phyloP scores from a whole-genome alignment of 1,284 basidiomycete species.

The Anthracocystis panici-leucophaei region DNA sequence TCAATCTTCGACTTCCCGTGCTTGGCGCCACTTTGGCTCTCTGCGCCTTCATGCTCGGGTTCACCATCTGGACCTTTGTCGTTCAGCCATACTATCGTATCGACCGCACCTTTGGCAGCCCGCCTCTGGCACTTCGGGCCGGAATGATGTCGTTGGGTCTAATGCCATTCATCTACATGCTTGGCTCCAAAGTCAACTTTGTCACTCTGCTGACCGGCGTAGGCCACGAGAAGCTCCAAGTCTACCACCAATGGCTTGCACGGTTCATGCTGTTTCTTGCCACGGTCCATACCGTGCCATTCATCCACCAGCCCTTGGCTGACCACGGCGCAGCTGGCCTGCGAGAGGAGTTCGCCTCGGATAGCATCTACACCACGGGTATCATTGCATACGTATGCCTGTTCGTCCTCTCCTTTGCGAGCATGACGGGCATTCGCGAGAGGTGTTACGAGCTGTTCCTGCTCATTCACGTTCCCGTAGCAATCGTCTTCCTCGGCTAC shows the following conservation, averaged over 20 bases:
- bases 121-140: slow-evolving; percentile 57
- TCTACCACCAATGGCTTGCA: slow-evolving; percentile 65
- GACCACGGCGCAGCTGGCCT: slow-evolving; percentile 50
- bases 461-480: slow-evolving; percentile 56
- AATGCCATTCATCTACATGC: slow-evolving; percentile 62
- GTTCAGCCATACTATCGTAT: slow-evolving; percentile 59
- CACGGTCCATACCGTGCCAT: slow-evolving; percentile 61
- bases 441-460: slow-evolving; percentile 66
- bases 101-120: slow-evolving; percentile 49
- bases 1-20: slow-evolving; percentile 46
- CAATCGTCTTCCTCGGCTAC: slow-evolving; percentile 56
- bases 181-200: slow-evolving; percentile 62
- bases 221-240: slow-evolving; percentile 59
- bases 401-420: slow-evolving; percentile 55
- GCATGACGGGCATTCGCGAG: slow-evolving; percentile 52
- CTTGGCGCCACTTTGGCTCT: slow-evolving; percentile 44
- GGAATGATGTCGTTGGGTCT: slow-evolving; percentile 62
- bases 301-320: slow-evolving; percentile 55
- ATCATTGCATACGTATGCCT: slow-evolving; percentile 55
- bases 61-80: slow-evolving; percentile 52
- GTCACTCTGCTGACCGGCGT: slow-evolving; percentile 60
- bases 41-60: slow-evolving; percentile 44
- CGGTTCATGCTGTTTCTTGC: slow-evolving; percentile 61
- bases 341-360: slow-evolving; percentile 42
- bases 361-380: slow-evolving; percentile 56